phyloP scores from a whole-genome alignment of 2,329 filamentous ascomycete species.

The Diaporthe vaccinii region DNA sequence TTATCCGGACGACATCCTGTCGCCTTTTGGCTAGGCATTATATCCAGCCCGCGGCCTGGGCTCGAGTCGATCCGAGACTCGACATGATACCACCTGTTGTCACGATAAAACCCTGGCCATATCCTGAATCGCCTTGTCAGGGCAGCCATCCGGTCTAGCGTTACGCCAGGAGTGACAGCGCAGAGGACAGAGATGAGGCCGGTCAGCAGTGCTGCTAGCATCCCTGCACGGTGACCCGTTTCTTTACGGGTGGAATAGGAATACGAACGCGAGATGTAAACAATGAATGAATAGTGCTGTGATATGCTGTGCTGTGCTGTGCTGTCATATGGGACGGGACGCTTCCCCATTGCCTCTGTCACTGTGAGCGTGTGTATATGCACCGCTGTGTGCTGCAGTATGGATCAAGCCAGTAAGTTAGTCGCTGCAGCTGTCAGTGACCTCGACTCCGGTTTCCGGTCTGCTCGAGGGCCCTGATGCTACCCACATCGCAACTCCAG shows the following conservation, averaged over 20 bases:
- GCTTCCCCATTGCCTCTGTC: background rate
- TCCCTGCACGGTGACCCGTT: conserved; percentile 3
- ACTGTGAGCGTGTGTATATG: background rate
- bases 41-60: background rate
- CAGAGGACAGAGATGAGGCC: background rate
- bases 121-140: conserved; percentile 19
- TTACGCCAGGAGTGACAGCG: background rate
- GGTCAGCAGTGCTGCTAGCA: background rate
- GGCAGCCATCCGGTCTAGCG: background rate
- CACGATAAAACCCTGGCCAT: background rate
- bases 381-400: no score
- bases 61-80: conserved; percentile 28
- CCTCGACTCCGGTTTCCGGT: conserved; percentile 28
- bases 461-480: conserved; percentile 15
- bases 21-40: conserved; percentile 11
- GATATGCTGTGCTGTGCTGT: background rate
- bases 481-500: background rate
- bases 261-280: conserved; percentile 19
- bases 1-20: conserved; percentile 13
- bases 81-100: conserved; percentile 17
- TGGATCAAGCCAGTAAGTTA: background rate
- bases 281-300: background rate
- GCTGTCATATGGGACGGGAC: background rate
- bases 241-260: background rate
- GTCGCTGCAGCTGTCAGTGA: background rate